A percentile compares a stretch with the other conserved stretches of the same genome.
Evolutionary conservation across 1,139 yeast species (phyloP).

Genomic region (Hanseniaspora gamundiae): DNA sequence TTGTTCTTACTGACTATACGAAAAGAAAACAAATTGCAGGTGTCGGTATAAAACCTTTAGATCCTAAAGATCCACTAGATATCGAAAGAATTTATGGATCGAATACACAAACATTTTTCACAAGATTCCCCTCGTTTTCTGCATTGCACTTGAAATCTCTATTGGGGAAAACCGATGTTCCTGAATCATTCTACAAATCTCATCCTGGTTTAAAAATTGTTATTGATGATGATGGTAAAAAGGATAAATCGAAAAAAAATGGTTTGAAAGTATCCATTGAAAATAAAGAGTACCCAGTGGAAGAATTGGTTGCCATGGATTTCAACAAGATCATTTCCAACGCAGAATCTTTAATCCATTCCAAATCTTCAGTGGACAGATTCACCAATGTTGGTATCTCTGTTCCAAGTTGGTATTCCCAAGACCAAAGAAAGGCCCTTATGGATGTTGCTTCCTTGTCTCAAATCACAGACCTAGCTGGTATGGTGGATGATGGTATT

Average conservation of each 20-base stretch:
- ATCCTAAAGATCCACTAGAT: slow-evolving; percentile 25
- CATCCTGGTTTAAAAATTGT: slow-evolving; percentile 55
- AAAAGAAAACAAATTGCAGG: slow-evolving; percentile 84
- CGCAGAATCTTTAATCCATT: slow-evolving; percentile 38
- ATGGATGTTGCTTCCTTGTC: slow-evolving; percentile 45
- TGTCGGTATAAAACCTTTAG: slow-evolving; percentile 43
- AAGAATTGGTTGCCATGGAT: slow-evolving; percentile 79
- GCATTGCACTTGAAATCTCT: slow-evolving; percentile 56
- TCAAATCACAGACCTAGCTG: slow-evolving; percentile 40
- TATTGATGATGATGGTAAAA: too few species aligned
- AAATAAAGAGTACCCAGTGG: slow-evolving; percentile 45
- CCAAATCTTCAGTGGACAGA: neutral
- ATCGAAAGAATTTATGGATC: slow-evolving; percentile 73
- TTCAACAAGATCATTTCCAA: slow-evolving; percentile 53
- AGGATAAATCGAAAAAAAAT: slow-evolving; percentile 29
- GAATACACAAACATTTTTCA: slow-evolving; percentile 54
- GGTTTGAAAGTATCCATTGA: slow-evolving; percentile 43
- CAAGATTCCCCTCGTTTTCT: slow-evolving; percentile 66
- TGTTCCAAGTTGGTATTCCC: slow-evolving; percentile 61
- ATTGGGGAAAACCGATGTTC: slow-evolving; percentile 51
- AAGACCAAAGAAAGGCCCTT: slow-evolving; percentile 57
- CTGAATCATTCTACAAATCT: slow-evolving; percentile 33
- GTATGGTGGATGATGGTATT: slow-evolving; percentile 77
- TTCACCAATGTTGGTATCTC: slow-evolving; percentile 32
- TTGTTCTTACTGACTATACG: slow-evolving; percentile 80